Evolutionary conservation across 257 asterid genomes (phyloP).

Genomic region (Nicotiana noctiflora): DNA sequence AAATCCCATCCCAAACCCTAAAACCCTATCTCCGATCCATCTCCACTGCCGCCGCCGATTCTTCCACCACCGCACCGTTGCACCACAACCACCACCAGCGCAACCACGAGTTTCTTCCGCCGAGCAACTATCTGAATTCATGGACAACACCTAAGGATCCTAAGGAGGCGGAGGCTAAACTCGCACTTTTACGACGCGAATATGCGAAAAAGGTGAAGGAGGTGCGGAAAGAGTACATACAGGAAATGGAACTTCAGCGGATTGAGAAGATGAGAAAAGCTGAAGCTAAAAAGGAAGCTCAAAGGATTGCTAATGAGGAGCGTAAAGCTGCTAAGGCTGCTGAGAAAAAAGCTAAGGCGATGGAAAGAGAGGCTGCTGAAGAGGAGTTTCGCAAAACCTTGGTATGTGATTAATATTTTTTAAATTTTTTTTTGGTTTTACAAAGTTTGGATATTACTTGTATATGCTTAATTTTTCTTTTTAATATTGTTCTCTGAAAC

Average conservation of each 20-base stretch:
- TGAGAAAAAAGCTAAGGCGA: constrained; percentile 68
- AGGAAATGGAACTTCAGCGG: constrained; percentile 69
- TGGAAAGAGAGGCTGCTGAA: constrained; percentile 56
- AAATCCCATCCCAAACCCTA: constrained; percentile 19
- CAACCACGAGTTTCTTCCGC: constrained; percentile 46
- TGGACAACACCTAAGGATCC: constrained; percentile 60
- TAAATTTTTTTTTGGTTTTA: background rate
- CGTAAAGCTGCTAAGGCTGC: constrained; percentile 65
- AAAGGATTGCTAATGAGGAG: constrained; percentile 67
- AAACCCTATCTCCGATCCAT: constrained; percentile 18
- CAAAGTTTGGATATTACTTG: background rate
- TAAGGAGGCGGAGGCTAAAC: constrained; percentile 56
- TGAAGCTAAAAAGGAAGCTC: constrained; percentile 59
- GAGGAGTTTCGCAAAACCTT: constrained; percentile 53
- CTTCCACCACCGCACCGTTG: constrained; percentile 1
- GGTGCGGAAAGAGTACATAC: constrained; percentile 50
- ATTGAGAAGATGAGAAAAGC: constrained; percentile 62
- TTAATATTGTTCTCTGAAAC: background rate
- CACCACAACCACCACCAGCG: constrained; percentile 25
- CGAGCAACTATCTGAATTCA: constrained; percentile 49
- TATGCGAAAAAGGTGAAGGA: constrained; percentile 53
- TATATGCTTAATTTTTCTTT: background rate
- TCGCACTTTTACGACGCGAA: constrained; percentile 61
- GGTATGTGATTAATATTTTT: constrained; percentile 31
- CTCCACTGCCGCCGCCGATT: constrained; percentile 16